Evolutionary conservation across 495 filamentous ascomycete species (phyloP).

Genomic region (Neurospora pannonica): DNA sequence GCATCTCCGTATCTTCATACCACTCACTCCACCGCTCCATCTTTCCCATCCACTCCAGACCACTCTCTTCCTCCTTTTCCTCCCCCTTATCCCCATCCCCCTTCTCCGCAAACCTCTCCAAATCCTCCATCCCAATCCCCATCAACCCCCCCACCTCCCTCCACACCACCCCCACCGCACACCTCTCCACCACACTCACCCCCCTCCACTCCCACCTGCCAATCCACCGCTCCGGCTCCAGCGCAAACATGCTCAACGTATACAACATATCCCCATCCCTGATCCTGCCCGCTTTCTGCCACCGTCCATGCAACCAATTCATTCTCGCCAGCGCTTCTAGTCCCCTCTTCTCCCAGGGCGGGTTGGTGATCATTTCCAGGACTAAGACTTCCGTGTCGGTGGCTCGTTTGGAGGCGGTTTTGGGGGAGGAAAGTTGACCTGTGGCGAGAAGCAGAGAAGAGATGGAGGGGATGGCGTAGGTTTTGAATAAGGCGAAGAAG

Average conservation of each 20-base stretch:
- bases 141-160: slow-evolving; percentile 33
- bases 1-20: slow-evolving; percentile 47
- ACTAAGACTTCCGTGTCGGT: slow-evolving; percentile 50
- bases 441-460: slow-evolving; percentile 45
- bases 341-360: slow-evolving; percentile 22
- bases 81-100: slow-evolving; percentile 4
- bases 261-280: slow-evolving; percentile 35
- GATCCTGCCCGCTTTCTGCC: slow-evolving; percentile 31
- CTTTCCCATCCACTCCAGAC: slow-evolving; percentile 52
- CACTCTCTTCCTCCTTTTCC: slow-evolving; percentile 34
- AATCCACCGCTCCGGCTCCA: slow-evolving; percentile 28
- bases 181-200: slow-evolving; percentile 31
- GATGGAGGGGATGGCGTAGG: slow-evolving; percentile 57
- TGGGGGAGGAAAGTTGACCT: slow-evolving; percentile 39
- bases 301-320: slow-evolving; percentile 38
- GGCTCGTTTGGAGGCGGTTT: slow-evolving; percentile 47
- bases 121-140: slow-evolving; percentile 25
- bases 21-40: slow-evolving; percentile 39
- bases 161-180: slow-evolving; percentile 32
- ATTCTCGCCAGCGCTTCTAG: slow-evolving; percentile 32
- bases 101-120: not conserved
- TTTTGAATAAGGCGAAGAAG: slow-evolving; percentile 55
- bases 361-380: slow-evolving; percentile 38
- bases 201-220: slow-evolving; percentile 33
- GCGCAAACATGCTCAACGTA: slow-evolving; percentile 30